These are phyloP conservation scores for Xylaria sp. DNA, from an alignment of 495 filamentous ascomycete species.

Conservation along the genomic window DNA sequence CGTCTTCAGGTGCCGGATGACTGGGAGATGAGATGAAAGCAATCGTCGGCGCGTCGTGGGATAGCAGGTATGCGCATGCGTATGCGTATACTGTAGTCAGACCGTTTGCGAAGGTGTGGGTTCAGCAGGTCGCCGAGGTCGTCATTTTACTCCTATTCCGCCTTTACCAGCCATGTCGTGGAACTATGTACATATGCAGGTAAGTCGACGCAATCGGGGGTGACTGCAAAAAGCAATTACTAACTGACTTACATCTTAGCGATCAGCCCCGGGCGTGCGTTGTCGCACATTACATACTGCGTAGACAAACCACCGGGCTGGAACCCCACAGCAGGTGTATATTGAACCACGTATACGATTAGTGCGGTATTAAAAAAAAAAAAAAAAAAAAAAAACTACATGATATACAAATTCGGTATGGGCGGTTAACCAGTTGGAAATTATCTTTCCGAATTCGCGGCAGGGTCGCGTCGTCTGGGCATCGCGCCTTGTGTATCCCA, in stretches of 20 bases:
- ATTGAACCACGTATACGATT: conserved; percentile 16
- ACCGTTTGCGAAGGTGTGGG: not conserved
- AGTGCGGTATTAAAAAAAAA: not conserved
- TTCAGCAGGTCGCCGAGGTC: not conserved
- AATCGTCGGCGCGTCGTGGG: not conserved
- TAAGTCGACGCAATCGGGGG: not conserved
- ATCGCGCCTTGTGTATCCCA: no score
- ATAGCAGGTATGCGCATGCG: no score
- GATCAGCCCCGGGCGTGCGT: conserved; percentile 8
- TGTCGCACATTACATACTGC: not conserved
- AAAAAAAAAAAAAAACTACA: no score
- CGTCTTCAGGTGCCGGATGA: not conserved
- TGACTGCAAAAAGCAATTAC: conserved; percentile 10
- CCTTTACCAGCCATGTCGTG: not conserved
- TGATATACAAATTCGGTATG: not conserved
- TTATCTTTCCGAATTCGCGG: not conserved
- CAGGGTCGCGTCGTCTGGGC: not conserved
- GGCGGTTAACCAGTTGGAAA: not conserved
- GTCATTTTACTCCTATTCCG: not conserved
- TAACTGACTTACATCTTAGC: not conserved
- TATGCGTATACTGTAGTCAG: no score
- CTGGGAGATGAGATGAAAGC: not conserved
- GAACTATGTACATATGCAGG: conserved; percentile 8
- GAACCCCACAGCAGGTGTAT: conserved; percentile 6
- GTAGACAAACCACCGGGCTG: not conserved